These are phyloP conservation scores for Melampsora abietis-canadensis DNA, from an alignment of 1,284 basidiomycete genomes.

Conservation along the genomic window DNA sequence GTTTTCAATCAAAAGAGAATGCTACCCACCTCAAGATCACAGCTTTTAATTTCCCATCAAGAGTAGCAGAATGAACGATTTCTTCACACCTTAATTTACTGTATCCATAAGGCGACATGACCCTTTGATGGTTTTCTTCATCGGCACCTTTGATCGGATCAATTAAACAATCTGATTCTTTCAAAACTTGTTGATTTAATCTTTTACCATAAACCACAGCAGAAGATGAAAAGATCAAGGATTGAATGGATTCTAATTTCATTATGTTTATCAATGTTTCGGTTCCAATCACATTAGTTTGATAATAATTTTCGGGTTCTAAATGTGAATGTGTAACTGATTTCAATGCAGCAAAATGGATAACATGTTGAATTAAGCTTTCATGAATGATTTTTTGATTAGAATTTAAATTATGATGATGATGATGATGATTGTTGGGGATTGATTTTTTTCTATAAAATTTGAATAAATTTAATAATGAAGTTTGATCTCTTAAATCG, in stretches of 20 bases:
- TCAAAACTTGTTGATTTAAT: neutral
- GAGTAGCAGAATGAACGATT: slow-evolving; percentile 12
- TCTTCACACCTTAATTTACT: slow-evolving; percentile 43
- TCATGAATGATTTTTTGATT: neutral
- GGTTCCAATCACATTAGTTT: slow-evolving; percentile 33
- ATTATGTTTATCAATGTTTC: slow-evolving; percentile 16
- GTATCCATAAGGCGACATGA: slow-evolving; percentile 28
- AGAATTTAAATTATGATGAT: too few relatives aligned
- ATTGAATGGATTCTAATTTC: slow-evolving; percentile 13
- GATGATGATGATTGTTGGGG: too few relatives aligned
- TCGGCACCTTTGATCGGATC: neutral
- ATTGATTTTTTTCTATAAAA: neutral
- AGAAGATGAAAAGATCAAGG: slow-evolving; percentile 39
- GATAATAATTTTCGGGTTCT: slow-evolving; percentile 30
- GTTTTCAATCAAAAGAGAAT: too few relatives aligned
- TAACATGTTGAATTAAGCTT: slow-evolving; percentile 30
- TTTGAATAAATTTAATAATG: slow-evolving; percentile 9
- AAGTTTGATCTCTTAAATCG: slow-evolving; percentile 19
- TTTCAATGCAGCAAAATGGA: slow-evolving; percentile 41
- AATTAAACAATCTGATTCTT: neutral
- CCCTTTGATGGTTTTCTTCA: slow-evolving; percentile 10
- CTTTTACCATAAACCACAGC: slow-evolving; percentile 32
- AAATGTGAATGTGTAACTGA: slow-evolving; percentile 23
- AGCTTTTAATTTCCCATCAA: neutral
- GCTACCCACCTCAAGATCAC: neutral